Conservation (phyloP, 441 rosid genomes). For the Rhodomyrtus psidioides region DNA sequence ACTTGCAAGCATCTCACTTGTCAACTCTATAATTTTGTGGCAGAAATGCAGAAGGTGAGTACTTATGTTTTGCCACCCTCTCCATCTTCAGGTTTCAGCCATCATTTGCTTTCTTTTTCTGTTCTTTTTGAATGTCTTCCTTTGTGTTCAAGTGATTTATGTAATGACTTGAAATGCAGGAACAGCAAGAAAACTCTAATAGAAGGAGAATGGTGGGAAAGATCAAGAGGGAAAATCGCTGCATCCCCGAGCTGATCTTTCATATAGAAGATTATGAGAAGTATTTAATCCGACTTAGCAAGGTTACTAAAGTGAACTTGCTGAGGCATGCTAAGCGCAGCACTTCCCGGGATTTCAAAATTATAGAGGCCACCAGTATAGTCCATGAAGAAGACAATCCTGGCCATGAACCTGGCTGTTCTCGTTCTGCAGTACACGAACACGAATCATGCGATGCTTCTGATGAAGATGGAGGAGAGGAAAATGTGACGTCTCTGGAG, state of each 20-base stretch:
- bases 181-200: constrained; percentile 44
- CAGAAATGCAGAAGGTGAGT: constrained; percentile 56
- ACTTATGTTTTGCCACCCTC: background rate
- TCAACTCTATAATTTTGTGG: constrained; percentile 65
- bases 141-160: background rate
- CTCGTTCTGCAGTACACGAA: constrained; percentile 11
- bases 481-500: constrained; percentile 16
- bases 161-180: constrained; percentile 27
- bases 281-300: constrained; percentile 69
- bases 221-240: constrained; percentile 80
- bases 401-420: constrained; percentile 9
- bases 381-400: constrained; percentile 21
- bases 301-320: constrained; percentile 57
- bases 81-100: background rate
- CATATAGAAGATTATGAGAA: constrained; percentile 79
- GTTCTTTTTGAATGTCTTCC: background rate
- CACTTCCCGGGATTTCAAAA: constrained; percentile 72
- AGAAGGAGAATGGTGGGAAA: constrained; percentile 53
- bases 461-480: constrained; percentile 23
- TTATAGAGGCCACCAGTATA: constrained; percentile 27
- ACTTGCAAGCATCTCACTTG: constrained; percentile 68
- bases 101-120: background rate
- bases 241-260: constrained; percentile 76
- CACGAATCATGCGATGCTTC: constrained; percentile 27
- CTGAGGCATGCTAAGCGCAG: constrained; percentile 80